phyloP scores from a whole-genome alignment of 1,139 yeast genomes.

The Hansenula sp. region DNA sequence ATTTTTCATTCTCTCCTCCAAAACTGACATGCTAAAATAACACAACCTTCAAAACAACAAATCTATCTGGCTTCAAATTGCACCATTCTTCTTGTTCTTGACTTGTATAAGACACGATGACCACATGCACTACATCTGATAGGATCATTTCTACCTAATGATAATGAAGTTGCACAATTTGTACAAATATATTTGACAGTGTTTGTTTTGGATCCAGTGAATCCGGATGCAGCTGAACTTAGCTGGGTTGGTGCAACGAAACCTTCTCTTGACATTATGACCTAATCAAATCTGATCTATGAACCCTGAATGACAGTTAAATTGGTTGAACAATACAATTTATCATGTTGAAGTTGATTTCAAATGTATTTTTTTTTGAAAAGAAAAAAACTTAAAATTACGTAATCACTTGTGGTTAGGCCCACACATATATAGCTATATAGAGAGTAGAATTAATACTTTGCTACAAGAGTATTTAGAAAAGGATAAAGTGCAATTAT shows the following conservation, averaged over 20 bases:
- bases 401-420: neutral
- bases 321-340: neutral
- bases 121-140: slow-evolving; percentile 99
- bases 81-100: slow-evolving; percentile 93
- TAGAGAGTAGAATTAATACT: too few relatives aligned
- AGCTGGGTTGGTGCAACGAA: slow-evolving; percentile 86
- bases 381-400: too few relatives aligned
- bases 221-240: slow-evolving; percentile 64
- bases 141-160: slow-evolving; percentile 90
- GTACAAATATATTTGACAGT: slow-evolving; percentile 96
- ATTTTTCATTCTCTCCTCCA: neutral
- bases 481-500: too few relatives aligned
- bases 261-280: slow-evolving; percentile 74
- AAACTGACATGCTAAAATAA: neutral
- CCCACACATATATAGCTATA: too few relatives aligned
- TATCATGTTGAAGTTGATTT: neutral
- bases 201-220: slow-evolving; percentile 65
- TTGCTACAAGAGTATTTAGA: too few relatives aligned
- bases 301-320: neutral
- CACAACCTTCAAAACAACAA: neutral
- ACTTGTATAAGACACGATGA: slow-evolving; percentile 94
- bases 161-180: slow-evolving; percentile 87
- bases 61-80: slow-evolving; percentile 24
- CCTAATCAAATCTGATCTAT: neutral
- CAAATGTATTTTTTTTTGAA: neutral